Evolutionary conservation across 306 rosid species (phyloP), one percentile per base, ranked within the genome.

Genomic region (Vigna hirtella): DNA sequence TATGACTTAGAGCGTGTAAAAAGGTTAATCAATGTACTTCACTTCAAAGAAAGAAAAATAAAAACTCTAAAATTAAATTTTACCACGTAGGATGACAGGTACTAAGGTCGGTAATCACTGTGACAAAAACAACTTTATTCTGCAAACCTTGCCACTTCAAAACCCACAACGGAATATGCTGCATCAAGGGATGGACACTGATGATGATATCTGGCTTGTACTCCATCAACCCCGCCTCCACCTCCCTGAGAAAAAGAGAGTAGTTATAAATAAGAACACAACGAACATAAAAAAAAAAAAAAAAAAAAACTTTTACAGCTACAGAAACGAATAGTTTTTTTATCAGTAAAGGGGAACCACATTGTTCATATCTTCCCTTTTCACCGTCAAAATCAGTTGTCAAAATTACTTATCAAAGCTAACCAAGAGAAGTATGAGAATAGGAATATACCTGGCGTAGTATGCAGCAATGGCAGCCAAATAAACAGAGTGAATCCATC

Each of bases 181-280:
- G 99, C 99, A 96, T 96, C 79, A 96, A 82, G 61, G 99, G 99
- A 75, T 96, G 99, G 16, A 96, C 99, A 77, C 99, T 96, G 48
- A 96, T 93, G 77, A 96, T 96, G 42, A 96, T 93, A 73, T 93
- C 98, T 26, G 99, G 99, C 63, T 87, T 93, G 81, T 88, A 91
- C 81, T 93, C 97, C 99, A 96, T 96, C 30, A 96, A 64, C 52
- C 99, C 99, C 2, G 96, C 96, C 82, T 96, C 99, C 81, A 96
- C 99, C 85, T 93, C 97, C 90, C 99, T 96, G 76, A 45, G 81
- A 83, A 70, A 45, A 69, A 81, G 17, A 76, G 18, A 84, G 24
- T 61, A 83, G 42, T 80, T 61, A 77, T 66, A 59, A 78, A 77
- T 63, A 58, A 78, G 47, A 73, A 82, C 66, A 45, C 69, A 22